Conservation (phyloP, 345 rosid genomes). For the Aegle marmelos region DNA sequence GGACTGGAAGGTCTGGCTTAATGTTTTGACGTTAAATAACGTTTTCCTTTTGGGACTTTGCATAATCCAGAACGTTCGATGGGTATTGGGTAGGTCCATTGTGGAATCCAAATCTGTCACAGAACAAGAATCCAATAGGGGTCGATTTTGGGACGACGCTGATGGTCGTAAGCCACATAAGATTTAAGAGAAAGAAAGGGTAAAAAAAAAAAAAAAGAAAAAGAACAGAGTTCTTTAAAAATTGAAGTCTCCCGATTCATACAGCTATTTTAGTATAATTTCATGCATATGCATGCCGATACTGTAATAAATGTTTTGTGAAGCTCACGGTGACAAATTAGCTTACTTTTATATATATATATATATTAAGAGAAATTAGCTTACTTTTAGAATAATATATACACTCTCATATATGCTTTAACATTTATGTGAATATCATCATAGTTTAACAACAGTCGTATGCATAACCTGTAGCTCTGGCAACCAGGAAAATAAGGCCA, state of each 20-base stretch:
- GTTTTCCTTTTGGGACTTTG: background rate
- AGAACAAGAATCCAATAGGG: constrained; percentile 1
- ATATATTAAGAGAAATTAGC: background rate
- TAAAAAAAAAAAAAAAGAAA: background rate
- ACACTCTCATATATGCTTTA: background rate
- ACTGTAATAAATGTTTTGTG: background rate
- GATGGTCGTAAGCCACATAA: too few relatives aligned
- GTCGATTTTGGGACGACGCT: background rate
- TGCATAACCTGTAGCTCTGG: background rate
- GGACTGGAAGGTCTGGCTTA: background rate
- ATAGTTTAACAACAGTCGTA: background rate
- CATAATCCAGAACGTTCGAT: background rate
- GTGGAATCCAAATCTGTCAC: background rate
- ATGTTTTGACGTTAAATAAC: background rate
- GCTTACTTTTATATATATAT: background rate
- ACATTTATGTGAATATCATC: background rate
- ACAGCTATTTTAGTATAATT: background rate
- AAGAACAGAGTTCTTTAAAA: background rate
- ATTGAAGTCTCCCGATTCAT: background rate
- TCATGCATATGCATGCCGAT: background rate
- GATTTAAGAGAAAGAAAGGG: background rate
- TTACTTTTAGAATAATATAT: too few relatives aligned
- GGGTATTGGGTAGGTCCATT: background rate
- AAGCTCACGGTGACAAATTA: background rate
- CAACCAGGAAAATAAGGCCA: background rate